Evolutionary conservation across 2,329 filamentous ascomycete species (phyloP).

Genomic region (Colletotrichum sp.): DNA sequence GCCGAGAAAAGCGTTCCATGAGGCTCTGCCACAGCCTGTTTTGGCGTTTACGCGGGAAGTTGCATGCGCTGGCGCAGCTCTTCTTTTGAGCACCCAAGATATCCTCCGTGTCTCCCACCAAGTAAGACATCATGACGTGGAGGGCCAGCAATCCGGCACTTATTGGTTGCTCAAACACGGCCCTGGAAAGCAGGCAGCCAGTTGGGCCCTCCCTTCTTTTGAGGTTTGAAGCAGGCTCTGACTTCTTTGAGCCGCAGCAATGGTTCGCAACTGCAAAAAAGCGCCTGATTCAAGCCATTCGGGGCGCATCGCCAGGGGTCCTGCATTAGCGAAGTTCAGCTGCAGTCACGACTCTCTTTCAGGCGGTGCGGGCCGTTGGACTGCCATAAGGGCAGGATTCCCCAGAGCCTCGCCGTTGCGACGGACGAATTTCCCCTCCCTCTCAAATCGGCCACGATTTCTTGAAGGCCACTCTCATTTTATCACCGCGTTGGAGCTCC

Average conservation of each 20-base stretch:
- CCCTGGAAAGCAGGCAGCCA: neutral
- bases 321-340: neutral
- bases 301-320: neutral
- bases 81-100: neutral
- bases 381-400: neutral
- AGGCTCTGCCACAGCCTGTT: neutral
- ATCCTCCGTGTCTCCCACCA: neutral
- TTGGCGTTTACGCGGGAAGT: neutral
- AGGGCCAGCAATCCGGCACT: neutral
- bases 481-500: neutral
- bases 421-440: neutral
- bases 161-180: neutral
- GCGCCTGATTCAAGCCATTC: neutral
- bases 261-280: neutral
- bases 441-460: neutral
- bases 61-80: neutral
- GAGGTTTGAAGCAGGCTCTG: neutral
- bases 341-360: neutral
- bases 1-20: neutral
- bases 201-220: neutral
- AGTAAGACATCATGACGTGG: neutral
- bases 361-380: neutral
- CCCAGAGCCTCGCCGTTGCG: neutral
- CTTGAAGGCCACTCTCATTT: neutral
- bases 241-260: neutral